phyloP scores from a whole-genome alignment of 1,284 basidiomycete species.

The Tilletia horrida region DNA sequence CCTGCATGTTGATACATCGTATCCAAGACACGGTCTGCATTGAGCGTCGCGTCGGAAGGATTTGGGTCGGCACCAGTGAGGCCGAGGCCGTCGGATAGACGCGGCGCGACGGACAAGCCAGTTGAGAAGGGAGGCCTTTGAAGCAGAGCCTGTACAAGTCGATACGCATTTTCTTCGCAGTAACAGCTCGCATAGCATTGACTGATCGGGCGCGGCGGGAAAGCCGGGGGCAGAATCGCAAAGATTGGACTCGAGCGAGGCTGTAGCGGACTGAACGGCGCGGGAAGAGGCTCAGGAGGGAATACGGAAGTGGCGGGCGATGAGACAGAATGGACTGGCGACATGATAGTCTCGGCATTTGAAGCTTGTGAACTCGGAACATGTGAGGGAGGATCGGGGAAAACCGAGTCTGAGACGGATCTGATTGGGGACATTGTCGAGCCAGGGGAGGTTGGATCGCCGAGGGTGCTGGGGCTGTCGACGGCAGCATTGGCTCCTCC shows the following conservation, averaged over 20 bases:
- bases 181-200: conserved; percentile 32
- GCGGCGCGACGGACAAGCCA: not conserved
- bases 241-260: conserved; percentile 10
- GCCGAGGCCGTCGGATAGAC: not conserved
- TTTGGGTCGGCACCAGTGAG: no score
- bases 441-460: no score
- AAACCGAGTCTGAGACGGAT: no score
- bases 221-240: not conserved
- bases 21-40: not conserved
- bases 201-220: not conserved
- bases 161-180: conserved; percentile 45
- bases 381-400: no score
- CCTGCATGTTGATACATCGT: conserved; percentile 8
- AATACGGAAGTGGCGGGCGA: not conserved
- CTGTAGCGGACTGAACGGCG: not conserved
- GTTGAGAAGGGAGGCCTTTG: not conserved
- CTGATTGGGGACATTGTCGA: no score
- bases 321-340: not conserved
- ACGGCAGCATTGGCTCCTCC: no score
- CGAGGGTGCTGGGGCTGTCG: no score
- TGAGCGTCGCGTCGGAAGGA: no score
- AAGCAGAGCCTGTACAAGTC: conserved; percentile 18
- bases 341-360: no score
- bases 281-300: not conserved
- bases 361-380: no score